Evolutionary conservation across 2,329 filamentous ascomycete species (phyloP), one percentile per base, ranked within the genome.

Genomic region (Claviceps sorghi): DNA sequence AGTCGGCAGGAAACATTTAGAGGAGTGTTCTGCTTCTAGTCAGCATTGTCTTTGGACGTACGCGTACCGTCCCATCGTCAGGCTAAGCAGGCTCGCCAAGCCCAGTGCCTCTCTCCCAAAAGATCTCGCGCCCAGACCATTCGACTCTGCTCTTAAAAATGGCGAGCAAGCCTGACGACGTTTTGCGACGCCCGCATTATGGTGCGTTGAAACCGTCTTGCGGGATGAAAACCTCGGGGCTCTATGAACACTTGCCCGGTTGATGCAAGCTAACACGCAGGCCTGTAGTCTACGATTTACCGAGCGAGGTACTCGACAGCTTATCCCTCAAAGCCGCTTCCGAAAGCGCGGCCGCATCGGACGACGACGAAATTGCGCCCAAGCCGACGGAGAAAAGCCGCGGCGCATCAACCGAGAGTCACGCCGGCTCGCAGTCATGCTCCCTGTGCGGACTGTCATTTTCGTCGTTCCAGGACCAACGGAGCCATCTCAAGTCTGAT

Each of bases 401-500:
- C n/a, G 54, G 56, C 19, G 50, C 62, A 2, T 58, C 62, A 2
- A 57, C 64, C 57, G 67, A 70, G 62, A 52, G 44, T 47, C 52
- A 75, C 54, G 75, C 78, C 40, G 79, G 80, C 10, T 77, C 86
- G 6, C 89, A 86, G 54, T 79, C 88, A 15, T 98, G 93, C 65
- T 81, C 83, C 1, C 75, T 97, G 4, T 98, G 93, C 68, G 74
- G 76, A 41, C 75, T 89, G 40, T 72, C 77, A 5, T 95, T 94
- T 61, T 63, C 75, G 34, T 83, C 76, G 10, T 76, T 95, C 8
- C 75, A 82, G 55, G 91, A 97, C 56, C 91, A 97, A 64, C 80
- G 88, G 55, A 78, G 80, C 54, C 93, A 98, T 68, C 82, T 88
- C 53, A 86, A 87, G 61, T 95, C 91, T 10, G 93, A 98, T 62